These are phyloP conservation scores for Rhizoclosmatium globosum DNA, from an alignment of 192 early-diverging fungal genomes.

Conservation along the genomic window DNA sequence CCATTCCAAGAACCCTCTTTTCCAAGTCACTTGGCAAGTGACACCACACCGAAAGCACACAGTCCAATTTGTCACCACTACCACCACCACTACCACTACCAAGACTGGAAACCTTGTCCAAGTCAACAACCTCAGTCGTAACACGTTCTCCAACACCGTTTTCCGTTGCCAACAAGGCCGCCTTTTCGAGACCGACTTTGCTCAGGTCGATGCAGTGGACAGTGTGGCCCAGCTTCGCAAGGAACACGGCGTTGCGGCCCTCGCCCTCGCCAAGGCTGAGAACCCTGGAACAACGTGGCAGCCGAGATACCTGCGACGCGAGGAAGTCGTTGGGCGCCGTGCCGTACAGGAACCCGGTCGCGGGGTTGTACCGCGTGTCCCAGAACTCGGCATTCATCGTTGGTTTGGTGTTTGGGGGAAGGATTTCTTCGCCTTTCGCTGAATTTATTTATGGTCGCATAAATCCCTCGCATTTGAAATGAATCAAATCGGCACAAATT, in stretches of 20 bases:
- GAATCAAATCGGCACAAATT: no score
- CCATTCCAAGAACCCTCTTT: neutral
- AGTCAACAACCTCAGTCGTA: neutral
- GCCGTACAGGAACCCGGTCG: no score
- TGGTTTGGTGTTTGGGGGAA: no score
- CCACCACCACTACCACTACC: neutral
- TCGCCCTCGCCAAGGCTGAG: constrained; percentile 38
- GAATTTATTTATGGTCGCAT: no score
- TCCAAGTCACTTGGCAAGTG: neutral
- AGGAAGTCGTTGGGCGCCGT: no score
- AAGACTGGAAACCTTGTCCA: neutral
- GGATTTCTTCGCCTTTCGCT: no score
- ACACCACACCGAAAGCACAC: constrained; percentile 8
- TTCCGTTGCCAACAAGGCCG: neutral
- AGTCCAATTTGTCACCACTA: no score
- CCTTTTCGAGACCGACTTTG: constrained; percentile 26
- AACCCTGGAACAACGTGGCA: neutral
- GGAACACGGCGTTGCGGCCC: constrained; percentile 36
- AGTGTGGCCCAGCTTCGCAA: constrained; percentile 32
- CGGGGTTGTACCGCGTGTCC: no score
- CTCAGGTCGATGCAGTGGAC: constrained; percentile 38
- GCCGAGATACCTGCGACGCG: neutral
- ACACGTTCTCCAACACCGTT: constrained; percentile 5
- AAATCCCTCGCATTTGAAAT: no score
- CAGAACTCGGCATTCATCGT: no score